Conservation (phyloP, 75 land plant genomes). For the Sequoia sempervirens region DNA sequence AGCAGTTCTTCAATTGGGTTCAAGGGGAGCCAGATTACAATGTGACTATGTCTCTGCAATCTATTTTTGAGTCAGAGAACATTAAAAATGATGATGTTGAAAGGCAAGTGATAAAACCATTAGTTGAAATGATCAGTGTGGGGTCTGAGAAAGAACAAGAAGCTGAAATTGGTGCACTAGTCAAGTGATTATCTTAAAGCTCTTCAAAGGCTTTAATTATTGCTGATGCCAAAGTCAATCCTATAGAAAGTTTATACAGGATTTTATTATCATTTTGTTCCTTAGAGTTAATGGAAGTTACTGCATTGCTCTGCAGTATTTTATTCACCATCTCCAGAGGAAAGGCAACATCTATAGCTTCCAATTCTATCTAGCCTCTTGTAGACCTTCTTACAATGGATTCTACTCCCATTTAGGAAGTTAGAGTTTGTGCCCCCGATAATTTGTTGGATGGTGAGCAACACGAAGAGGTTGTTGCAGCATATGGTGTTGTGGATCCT, state of each 20-base stretch:
- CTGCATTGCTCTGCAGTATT: conserved; percentile 56
- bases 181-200: conserved; percentile 40
- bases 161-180: conserved; percentile 9
- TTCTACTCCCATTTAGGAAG: conserved; percentile 24
- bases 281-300: conserved; percentile 59
- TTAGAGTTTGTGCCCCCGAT: conserved; percentile 64
- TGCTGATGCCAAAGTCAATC: conserved; percentile 52
- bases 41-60: conserved; percentile 33
- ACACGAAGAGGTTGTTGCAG: conserved; percentile 67
- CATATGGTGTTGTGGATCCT: conserved; percentile 54
- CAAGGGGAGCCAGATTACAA: no score
- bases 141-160: conserved; percentile 74
- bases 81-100: conserved; percentile 60
- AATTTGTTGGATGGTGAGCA: conserved; percentile 83
- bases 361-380: conserved; percentile 56
- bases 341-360: conserved; percentile 34
- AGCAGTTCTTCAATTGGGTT: no score
- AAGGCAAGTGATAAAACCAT: conserved; percentile 71
- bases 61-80: conserved; percentile 73
- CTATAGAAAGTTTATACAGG: conserved; percentile 45
- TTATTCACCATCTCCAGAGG: conserved; percentile 48
- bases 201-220: conserved; percentile 40
- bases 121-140: conserved; percentile 82
- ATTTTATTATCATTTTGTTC: conserved; percentile 45
- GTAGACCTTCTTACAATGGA: conserved; percentile 42